phyloP scores from a whole-genome alignment of 306 rosid genomes.

The Acacia melanoxylon region DNA sequence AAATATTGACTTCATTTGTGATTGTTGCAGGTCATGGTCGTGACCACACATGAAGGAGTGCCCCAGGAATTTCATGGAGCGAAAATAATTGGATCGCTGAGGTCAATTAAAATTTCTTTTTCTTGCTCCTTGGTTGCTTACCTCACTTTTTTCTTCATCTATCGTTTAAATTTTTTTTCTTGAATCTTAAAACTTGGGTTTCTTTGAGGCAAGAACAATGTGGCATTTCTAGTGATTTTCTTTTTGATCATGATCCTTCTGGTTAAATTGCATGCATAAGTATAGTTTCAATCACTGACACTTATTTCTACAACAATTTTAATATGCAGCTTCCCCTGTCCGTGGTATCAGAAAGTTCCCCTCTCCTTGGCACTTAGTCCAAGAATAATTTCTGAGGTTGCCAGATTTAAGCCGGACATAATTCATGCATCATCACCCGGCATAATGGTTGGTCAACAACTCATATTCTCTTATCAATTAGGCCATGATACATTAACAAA shows the following conservation, averaged over 20 bases:
- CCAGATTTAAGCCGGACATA: slow-evolving; percentile 75
- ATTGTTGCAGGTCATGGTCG: slow-evolving; percentile 79
- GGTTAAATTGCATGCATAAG: not conserved
- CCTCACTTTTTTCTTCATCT: slow-evolving; percentile 14
- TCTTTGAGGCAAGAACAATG: not conserved
- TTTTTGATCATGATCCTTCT: not conserved
- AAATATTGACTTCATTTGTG: slow-evolving; percentile 10
- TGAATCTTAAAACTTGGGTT: not conserved
- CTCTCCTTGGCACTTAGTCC: slow-evolving; percentile 84
- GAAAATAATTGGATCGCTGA: slow-evolving; percentile 80
- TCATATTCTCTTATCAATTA: not conserved
- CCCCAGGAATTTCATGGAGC: slow-evolving; percentile 95
- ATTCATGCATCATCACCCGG: slow-evolving; percentile 83
- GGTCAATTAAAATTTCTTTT: slow-evolving; percentile 45
- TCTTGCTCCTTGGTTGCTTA: slow-evolving; percentile 8
- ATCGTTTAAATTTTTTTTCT: not conserved
- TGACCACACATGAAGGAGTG: slow-evolving; percentile 97
- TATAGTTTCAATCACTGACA: not conserved
- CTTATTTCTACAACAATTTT: not conserved
- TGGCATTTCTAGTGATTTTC: not conserved
- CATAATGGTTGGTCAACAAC: slow-evolving; percentile 51
- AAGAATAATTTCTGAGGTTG: slow-evolving; percentile 76
- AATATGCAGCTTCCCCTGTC: slow-evolving; percentile 62
- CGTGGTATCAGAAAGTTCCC: slow-evolving; percentile 74
- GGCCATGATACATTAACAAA: not conserved